Percentiles rank a stretch among this genome's conserved stretches.
Evolutionary conservation across 2,329 filamentous ascomycete species (phyloP).

Genomic region (Trichophyton verrucosum): DNA sequence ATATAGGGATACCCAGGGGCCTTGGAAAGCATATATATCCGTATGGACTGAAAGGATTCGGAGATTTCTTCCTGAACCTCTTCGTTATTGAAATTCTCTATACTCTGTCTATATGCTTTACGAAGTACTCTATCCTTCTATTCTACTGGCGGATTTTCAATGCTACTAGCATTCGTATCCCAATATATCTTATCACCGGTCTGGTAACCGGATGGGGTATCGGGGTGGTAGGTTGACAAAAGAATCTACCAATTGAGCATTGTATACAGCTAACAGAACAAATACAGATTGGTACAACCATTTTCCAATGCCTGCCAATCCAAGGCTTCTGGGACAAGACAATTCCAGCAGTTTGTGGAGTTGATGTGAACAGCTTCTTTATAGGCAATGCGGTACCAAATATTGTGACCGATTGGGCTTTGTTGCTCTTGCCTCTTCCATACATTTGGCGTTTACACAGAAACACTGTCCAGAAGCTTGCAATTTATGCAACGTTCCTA

Average conservation of each 20-base stretch:
- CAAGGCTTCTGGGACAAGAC: constrained; percentile 7
- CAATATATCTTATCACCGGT: background rate
- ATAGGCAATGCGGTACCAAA: constrained; percentile 38
- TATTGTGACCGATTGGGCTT: constrained; percentile 18
- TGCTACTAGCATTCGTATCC: background rate
- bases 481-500: constrained; percentile 13
- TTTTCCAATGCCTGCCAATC: constrained; percentile 5
- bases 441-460: constrained; percentile 19
- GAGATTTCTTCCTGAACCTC: constrained; percentile 1
- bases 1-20: constrained; percentile 3
- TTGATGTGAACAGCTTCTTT: constrained; percentile 22
- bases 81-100: constrained; percentile 6
- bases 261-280: background rate
- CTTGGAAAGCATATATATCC: constrained; percentile 5
- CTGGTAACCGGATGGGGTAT: constrained; percentile 6
- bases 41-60: background rate
- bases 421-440: constrained; percentile 18
- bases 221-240: background rate
- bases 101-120: background rate
- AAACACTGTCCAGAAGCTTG: constrained; percentile 13
- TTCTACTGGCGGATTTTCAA: constrained; percentile 6
- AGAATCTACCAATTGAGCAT: background rate
- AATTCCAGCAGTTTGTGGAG: constrained; percentile 4
- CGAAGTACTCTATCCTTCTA: constrained; percentile 4
- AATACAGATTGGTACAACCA: constrained; percentile 2